Base-by-base conservation (phyloP, 1,284 basidiomycete species). In the Volvariella volvacea region DNA sequence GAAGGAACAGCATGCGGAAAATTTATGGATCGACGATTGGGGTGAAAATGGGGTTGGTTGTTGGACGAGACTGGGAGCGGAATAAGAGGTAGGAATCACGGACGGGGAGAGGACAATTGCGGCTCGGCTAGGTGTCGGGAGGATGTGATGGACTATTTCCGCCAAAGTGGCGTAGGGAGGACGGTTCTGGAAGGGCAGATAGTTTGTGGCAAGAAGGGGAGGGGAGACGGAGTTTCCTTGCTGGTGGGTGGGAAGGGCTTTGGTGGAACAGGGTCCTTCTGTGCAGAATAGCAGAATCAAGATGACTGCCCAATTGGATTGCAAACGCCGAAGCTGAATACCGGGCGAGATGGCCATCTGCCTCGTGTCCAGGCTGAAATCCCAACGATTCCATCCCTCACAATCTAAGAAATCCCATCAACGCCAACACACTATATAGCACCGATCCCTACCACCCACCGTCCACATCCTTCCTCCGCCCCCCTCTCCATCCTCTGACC, bases 401-500 rank as follows among this genome's bases (percentile, higher is more conserved):
- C n/a, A 46, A 28, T 37, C 48, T 31, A 43, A 30, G 12, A 30
- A 9, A 10, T 20, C 37, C 28, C 21, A 28, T 32, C 44, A 41
- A 17, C 7, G 28, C 36, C 25, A 22, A 36, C 8, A n/a, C n/a
- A 6, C 22, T 47, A 47, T 47, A 47, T 42, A 43, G 41, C 41
- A 8, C 15, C 33, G 45, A 48, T 44, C 38, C 46, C 48, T 48
- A 49, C 38, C 50, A 55, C 44, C 46, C 57, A 57, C 51, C 51
- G 53, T 53, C 52, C 51, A 54, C 50, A 48, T 55, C 55, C 49
- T 51, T 50, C 42, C 51, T 53, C 55, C 58, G 52, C 55, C 60
- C 45, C 46, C 49, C 50, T 45, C 54, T 50, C 51, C 50, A 48
- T 50, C 56, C 57, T 49, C 52, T 51, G 48, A 55, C 42, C 51